Conservation (phyloP, 257 asterid genomes). For the Pogostemon cablin region DNA sequence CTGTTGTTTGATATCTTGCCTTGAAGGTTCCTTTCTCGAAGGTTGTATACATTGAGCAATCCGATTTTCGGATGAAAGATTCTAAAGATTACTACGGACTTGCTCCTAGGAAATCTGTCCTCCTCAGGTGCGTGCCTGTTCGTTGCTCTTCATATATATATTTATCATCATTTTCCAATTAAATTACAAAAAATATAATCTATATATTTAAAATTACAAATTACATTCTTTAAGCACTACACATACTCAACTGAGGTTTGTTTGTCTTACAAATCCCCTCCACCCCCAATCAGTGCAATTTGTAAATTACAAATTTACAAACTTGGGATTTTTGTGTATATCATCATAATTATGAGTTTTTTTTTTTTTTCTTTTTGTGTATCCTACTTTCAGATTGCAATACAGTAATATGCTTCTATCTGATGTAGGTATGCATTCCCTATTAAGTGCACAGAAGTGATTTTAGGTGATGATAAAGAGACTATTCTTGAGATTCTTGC, state of each 20-base stretch:
- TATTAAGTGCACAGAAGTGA: constrained; percentile 78
- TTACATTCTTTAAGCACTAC: background rate
- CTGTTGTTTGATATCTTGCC: constrained; percentile 23
- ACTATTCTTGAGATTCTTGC: constrained; percentile 75
- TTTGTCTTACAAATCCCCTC: background rate
- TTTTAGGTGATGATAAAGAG: constrained; percentile 61
- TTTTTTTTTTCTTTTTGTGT: background rate
- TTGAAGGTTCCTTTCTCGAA: constrained; percentile 82
- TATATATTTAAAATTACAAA: background rate
- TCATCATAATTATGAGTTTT: background rate
- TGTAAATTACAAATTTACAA: background rate
- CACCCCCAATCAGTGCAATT: background rate
- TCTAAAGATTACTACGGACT: constrained; percentile 97
- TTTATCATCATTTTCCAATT: background rate
- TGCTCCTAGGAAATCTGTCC: constrained; percentile 94
- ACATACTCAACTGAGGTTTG: background rate
- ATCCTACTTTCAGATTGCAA: background rate
- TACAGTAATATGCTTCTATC: constrained; percentile 13
- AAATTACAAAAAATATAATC: background rate
- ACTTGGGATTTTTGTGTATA: background rate
- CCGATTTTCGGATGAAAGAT: constrained; percentile 86
- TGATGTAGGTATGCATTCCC: constrained; percentile 84
- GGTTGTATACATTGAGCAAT: constrained; percentile 76
- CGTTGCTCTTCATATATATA: constrained; percentile 3
- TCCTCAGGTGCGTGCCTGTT: constrained; percentile 60